Conservation (phyloP, 169 alveolate genomes). For the Plasmodium gallinaceum region DNA sequence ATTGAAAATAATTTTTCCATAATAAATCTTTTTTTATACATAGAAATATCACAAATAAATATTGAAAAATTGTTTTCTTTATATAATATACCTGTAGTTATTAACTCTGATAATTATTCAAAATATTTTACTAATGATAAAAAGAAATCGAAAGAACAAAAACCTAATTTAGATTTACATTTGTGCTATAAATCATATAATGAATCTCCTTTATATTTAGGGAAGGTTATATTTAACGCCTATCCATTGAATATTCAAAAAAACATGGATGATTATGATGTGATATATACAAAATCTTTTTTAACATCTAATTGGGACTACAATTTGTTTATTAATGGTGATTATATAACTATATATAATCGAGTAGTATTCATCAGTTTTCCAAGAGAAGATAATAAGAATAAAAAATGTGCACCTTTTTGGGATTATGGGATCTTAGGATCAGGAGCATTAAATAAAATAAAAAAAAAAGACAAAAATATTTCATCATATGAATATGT, state of each 20-base stretch:
- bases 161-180: constrained; percentile 46
- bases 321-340: constrained; percentile 28
- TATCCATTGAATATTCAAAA: constrained; percentile 38
- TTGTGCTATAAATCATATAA: constrained; percentile 34
- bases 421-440: constrained; percentile 71
- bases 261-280: constrained; percentile 23
- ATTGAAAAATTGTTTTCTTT: constrained; percentile 29
- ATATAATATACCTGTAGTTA: constrained; percentile 48
- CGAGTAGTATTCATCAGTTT: constrained; percentile 33
- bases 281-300: constrained; percentile 64
- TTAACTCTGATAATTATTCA: constrained; percentile 27
- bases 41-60: constrained; percentile 54
- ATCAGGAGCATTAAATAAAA: constrained; percentile 40
- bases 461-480: constrained; percentile 23
- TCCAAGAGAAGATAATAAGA: constrained; percentile 20
- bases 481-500: constrained; percentile 6
- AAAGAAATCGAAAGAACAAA: constrained; percentile 52
- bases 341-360: constrained; percentile 47
- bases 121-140: constrained; percentile 60
- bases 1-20: constrained; percentile 62
- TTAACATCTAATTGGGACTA: constrained; percentile 72
- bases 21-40: constrained; percentile 46
- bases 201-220: constrained; percentile 24
- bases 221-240: constrained; percentile 53
- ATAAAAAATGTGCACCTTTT: constrained; percentile 47